Evolutionary conservation across 208 protist species (phyloP).

Genomic region (Crithidia mellificae): DNA sequence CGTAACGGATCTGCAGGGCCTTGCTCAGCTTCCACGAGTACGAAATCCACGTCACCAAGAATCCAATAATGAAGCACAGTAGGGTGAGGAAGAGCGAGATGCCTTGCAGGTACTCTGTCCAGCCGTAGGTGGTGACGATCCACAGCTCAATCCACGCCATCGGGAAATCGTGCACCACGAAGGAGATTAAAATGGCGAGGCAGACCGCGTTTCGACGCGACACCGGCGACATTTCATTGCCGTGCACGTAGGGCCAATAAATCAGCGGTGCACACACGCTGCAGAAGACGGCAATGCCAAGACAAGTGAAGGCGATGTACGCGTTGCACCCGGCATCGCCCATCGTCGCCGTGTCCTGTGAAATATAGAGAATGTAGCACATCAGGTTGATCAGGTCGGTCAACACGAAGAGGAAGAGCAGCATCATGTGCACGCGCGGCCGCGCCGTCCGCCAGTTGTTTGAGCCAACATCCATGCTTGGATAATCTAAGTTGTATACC

Average conservation of each 20-base stretch:
- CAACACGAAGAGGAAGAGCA: constrained; percentile 60
- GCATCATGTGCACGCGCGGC: constrained; percentile 50
- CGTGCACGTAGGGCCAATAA: constrained; percentile 73
- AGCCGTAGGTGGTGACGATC: constrained; percentile 62
- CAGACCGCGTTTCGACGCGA: constrained; percentile 53
- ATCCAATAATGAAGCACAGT: constrained; percentile 70
- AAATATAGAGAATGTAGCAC: constrained; percentile 59
- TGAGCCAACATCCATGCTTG: constrained; percentile 14
- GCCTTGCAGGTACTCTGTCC: constrained; percentile 56
- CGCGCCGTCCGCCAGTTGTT: constrained; percentile 31
- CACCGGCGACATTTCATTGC: constrained; percentile 68
- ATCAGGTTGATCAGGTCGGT: constrained; percentile 67
- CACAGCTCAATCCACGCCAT: constrained; percentile 78
- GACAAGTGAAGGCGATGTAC: constrained; percentile 61
- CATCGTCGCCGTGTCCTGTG: constrained; percentile 6
- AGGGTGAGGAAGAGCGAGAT: constrained; percentile 69
- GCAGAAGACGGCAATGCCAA: constrained; percentile 56
- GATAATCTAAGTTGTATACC: no score
- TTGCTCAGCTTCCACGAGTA: constrained; percentile 86
- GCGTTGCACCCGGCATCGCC: constrained; percentile 36
- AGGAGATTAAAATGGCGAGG: constrained; percentile 54
- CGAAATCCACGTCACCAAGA: constrained; percentile 66
- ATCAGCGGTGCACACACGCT: constrained; percentile 55
- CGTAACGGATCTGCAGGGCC: constrained; percentile 64
- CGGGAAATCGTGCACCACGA: constrained; percentile 73